Base-by-base conservation (phyloP, 148 eudicot genomes). In the Linanthus parryae region DNA sequence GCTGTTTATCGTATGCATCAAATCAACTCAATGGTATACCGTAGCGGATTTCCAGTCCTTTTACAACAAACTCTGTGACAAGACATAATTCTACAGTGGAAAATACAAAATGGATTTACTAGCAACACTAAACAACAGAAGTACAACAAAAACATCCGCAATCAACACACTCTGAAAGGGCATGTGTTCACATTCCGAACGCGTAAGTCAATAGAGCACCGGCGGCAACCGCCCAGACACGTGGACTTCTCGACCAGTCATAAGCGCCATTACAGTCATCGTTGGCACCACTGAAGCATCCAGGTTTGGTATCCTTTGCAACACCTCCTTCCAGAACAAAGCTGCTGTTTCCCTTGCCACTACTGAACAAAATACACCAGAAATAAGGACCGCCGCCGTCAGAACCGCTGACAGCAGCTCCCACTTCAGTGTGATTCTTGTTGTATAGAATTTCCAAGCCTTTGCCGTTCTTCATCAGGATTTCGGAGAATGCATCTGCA, bases 321-420 rank as follows among this genome's bases (percentile, higher is more conserved):
- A 49, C 83, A 35, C 85, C 85, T 11, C 63, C 83, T 54, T 81
- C 85, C 19, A 77, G 58, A 4, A 51, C 60, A 52, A 91, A 91
- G 63, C 92, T 91, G 54, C 70, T 71, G 54, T 86, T 86, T 43
- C 82, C 11, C 53, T 52, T 79, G 5, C 89, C 95, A 24, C 66
- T 71, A 69, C 98, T 87, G 65, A 92, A 87, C 44, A 92, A 62
- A 46, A 92, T 74, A 24, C 98, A 92, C 96, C 96, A 92, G 63
- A 92, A 92, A 60, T 84, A 84, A 10, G 98, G 94, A 8, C 65
- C 58, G 21, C 94, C 94, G 2, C 90, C 85, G 44, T 64, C 88
- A 0, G 98, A 81, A 11, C 94, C 85, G 43, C 96, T 92, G 20
- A 80, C 94, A 3, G 81, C 96, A 7, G 96, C 96, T 30, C 98